Percentiles rank a stretch among this genome's conserved stretches.
These are phyloP conservation scores for Penicillium tannophilum DNA, from an alignment of 495 filamentous ascomycete species.

Conservation along the genomic window DNA sequence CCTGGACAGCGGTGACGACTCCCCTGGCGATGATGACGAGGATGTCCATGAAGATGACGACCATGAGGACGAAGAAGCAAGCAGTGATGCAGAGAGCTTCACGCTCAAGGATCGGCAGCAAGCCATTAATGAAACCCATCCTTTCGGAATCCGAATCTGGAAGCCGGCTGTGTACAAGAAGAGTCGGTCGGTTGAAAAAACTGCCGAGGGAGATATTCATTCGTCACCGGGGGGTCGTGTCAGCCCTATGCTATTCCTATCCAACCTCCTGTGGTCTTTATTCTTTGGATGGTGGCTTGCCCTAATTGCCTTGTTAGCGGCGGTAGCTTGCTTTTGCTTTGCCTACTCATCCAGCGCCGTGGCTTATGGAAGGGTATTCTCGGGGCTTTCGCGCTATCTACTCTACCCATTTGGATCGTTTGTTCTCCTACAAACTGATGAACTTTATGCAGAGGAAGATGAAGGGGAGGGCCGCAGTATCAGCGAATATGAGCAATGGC, in stretches of 20 bases:
- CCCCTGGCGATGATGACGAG: conserved; percentile 20
- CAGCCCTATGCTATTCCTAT: conserved; percentile 76
- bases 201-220: conserved; percentile 95
- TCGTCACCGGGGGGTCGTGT: conserved; percentile 89
- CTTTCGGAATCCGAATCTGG: conserved; percentile 98
- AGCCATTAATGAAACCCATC: conserved; percentile 98
- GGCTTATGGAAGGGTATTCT: conserved; percentile 85
- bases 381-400: conserved; percentile 81
- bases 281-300: conserved; percentile 98
- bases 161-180: conserved; percentile 99
- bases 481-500: conserved; percentile 99
- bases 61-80: conserved; percentile 47
- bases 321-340: conserved; percentile 75
- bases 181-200: conserved; percentile 91
- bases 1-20: conserved; percentile 22
- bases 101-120: conserved; percentile 88
- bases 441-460: conserved; percentile 93
- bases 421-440: conserved; percentile 88
- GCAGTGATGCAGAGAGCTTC: conserved; percentile 80
- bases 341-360: conserved; percentile 75
- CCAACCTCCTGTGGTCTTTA: conserved; percentile 88
- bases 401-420: conserved; percentile 97
- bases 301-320: conserved; percentile 69
- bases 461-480: conserved; percentile 99
- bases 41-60: conserved; percentile 24